Evolutionary conservation across 306 rosid genomes (phyloP), one percentile per base, ranked within the genome.

Genomic region (Vigna reflexopilosa): DNA sequence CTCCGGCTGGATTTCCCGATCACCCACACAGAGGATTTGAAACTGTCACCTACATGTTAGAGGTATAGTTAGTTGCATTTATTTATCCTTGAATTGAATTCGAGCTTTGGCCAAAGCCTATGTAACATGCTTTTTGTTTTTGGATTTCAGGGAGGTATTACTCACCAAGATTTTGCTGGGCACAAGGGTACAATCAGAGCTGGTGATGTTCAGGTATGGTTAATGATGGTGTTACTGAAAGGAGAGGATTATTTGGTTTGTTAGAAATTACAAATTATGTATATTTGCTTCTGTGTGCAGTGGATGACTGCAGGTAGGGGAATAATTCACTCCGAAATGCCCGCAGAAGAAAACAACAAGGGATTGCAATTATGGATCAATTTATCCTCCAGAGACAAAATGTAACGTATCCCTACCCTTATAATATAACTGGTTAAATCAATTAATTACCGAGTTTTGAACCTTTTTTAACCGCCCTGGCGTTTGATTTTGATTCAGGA

Each of bases 291-390:
- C 26, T 68, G 50, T 50, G 54, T 63, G 80, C 90, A 92, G 97
- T 95, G 98, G 98, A 95, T 95, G 98, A 95, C 98, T 5, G 98
- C 98, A 63, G 98, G 98, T 32, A 89, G 98, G 84, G 98, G 98
- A 65, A 95, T 95, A 19, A 77, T 95, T 78, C 98, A 95, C 84
- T 95, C 98, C 54, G 98, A 95, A 85, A 95, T 95, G 98, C 98
- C 98, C 45, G 93, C 86, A 67, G 93, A 84, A 85, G 93, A 86
- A 62, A 81, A 82, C 80, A 90, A 93, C 85, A 87, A 77, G 77
- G 98, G 98, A 3, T 42, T 95, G 82, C 98, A 95, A 77, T 91
- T 95, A 4, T 95, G 98, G 98, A 95, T 95, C 88, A 95, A 95
- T 81, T 83, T 95, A 77, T 70, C 93, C 70, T 75, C 93, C 17